phyloP scores from a whole-genome alignment of 176 grass and related monocot species.

The Phoenix dactylifera region DNA sequence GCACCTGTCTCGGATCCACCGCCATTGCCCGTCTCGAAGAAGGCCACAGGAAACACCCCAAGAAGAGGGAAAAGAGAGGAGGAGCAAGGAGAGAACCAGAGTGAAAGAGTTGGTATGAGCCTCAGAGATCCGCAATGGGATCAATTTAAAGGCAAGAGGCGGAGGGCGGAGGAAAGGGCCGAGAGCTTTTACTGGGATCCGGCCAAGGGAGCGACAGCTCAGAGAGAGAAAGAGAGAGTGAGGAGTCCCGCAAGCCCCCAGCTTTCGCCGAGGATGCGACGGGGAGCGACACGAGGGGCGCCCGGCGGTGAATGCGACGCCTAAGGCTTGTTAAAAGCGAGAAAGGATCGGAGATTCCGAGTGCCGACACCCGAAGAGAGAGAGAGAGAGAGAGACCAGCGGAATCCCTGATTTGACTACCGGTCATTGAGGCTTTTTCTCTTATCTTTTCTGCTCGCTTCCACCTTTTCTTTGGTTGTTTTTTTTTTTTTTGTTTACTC shows the following conservation, averaged over 20 bases:
- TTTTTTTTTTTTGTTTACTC: no score
- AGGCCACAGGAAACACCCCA: background rate
- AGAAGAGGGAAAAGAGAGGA: background rate
- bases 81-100: background rate
- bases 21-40: conserved; percentile 22
- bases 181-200: conserved; percentile 1
- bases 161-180: no score
- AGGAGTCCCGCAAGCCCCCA: background rate
- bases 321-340: no score
- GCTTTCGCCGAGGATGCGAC: background rate
- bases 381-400: background rate
- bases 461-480: no score
- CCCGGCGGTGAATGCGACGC: background rate
- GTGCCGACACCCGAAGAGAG: background rate
- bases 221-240: background rate
- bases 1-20: conserved; percentile 67
- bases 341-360: no score
- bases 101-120: background rate
- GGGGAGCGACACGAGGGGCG: background rate
- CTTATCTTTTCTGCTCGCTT: no score
- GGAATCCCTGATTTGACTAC: no score
- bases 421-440: no score
- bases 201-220: conserved; percentile 1
- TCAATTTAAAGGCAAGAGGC: no score
- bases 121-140: background rate